Evolutionary conservation across 371 early-diverging fungal genomes (phyloP).

Genomic region (Mortierella sp.): DNA sequence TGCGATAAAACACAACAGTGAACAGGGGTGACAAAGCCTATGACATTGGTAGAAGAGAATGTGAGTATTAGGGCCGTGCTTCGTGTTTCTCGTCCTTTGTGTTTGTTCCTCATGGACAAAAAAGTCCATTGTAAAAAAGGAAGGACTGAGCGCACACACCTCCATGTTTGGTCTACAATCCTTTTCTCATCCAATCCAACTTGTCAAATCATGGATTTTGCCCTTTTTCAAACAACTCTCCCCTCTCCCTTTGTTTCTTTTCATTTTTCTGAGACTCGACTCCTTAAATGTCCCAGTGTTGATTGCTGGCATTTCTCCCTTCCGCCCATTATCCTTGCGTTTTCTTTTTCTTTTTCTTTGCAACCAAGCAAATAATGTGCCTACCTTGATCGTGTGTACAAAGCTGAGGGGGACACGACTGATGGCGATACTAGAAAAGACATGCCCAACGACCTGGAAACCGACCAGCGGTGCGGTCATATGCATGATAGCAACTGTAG

Average conservation of each 20-base stretch:
- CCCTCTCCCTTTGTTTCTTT: neutral
- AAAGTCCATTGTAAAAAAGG: neutral
- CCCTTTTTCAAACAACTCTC: neutral
- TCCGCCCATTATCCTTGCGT: too few species aligned
- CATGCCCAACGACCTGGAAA: constrained; percentile 88
- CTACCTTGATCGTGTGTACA: constrained; percentile 93
- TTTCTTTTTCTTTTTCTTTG: too few species aligned
- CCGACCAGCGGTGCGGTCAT: constrained; percentile 78
- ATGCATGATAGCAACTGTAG: constrained; percentile 65
- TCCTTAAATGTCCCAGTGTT: neutral
- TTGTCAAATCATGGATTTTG: neutral
- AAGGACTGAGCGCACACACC: too few species aligned
- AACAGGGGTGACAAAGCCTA: constrained; percentile 92
- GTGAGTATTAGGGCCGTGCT: constrained; percentile 66
- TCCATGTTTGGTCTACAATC: too few species aligned
- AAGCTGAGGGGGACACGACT: constrained; percentile 84
- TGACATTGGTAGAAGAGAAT: constrained; percentile 73
- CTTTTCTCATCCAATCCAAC: neutral
- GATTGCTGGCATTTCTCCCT: neutral
- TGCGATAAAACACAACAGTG: constrained; percentile 83
- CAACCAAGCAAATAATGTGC: too few species aligned
- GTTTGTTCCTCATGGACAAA: too few species aligned
- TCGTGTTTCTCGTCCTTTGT: too few species aligned
- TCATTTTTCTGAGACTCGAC: neutral
- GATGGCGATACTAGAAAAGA: constrained; percentile 83